phyloP scores from a whole-genome alignment of 164 flowering plant species.

The Nymphaea thermarum region DNA sequence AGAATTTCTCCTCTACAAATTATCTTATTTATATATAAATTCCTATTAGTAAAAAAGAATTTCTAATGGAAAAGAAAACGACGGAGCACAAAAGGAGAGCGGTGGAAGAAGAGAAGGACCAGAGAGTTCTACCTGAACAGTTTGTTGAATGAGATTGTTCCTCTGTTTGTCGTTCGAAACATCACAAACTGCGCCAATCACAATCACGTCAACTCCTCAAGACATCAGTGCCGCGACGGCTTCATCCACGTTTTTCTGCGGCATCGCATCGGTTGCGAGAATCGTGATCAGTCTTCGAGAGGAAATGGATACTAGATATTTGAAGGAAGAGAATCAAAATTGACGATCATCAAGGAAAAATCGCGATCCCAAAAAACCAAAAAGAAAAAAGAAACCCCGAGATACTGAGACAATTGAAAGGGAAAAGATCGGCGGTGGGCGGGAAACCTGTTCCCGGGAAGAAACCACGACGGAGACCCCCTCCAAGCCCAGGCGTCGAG shows the following conservation, averaged over 20 bases:
- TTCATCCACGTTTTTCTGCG: constrained; percentile 79
- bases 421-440: too few species aligned
- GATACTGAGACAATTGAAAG: too few species aligned
- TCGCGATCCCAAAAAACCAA: background rate
- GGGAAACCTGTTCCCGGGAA: constrained; percentile 67
- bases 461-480: constrained; percentile 90
- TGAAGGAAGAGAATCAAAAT: too few species aligned
- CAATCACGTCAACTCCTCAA: constrained; percentile 46
- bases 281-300: background rate
- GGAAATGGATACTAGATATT: background rate
- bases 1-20: background rate
- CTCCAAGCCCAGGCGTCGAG: constrained; percentile 74
- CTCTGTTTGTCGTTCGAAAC: constrained; percentile 77
- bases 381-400: constrained; percentile 1
- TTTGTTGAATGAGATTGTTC: constrained; percentile 56
- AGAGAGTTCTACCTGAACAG: constrained; percentile 41
- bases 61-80: too few species aligned
- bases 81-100: too few species aligned
- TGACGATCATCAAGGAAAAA: too few species aligned
- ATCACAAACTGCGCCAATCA: constrained; percentile 74
- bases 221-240: constrained; percentile 67
- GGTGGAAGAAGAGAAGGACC: background rate
- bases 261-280: background rate
- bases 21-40: too few species aligned
- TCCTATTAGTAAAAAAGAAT: too few species aligned